phyloP scores from a whole-genome alignment of 129 eudicot species.

The Daucus carota region DNA sequence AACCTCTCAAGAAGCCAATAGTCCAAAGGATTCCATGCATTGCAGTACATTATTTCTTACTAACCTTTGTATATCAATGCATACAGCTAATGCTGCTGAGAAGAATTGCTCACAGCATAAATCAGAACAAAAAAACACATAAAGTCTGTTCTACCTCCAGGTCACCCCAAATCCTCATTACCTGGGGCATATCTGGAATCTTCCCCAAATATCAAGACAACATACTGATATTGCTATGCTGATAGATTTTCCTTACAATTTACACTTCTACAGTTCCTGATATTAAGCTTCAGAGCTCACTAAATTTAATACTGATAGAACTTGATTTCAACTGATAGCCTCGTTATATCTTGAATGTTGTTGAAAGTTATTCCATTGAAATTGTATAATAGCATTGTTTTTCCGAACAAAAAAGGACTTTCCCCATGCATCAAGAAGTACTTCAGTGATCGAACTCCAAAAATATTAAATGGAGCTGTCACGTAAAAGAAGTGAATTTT shows the following conservation, averaged over 20 bases:
- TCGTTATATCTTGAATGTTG: not conserved
- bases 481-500: not conserved
- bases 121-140: not conserved
- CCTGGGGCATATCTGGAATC: not conserved
- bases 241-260: not conserved
- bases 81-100: not conserved
- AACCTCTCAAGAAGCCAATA: not conserved
- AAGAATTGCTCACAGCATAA: not conserved
- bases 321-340: not conserved
- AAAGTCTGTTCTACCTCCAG: not conserved
- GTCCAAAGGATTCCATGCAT: not conserved
- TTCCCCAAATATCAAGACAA: not conserved
- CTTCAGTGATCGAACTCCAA: not conserved
- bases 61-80: not conserved
- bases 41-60: not conserved
- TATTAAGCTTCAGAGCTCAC: not conserved
- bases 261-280: not conserved
- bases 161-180: not conserved
- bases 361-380: not conserved
- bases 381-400: not conserved
- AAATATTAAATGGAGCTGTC: not conserved
- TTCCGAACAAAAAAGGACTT: not conserved
- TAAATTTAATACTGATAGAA: not conserved
- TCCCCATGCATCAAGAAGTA: not conserved
- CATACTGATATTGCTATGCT: not conserved